Base-by-base conservation (phyloP, 148 eudicot genomes). In the Chenopodium album region DNA sequence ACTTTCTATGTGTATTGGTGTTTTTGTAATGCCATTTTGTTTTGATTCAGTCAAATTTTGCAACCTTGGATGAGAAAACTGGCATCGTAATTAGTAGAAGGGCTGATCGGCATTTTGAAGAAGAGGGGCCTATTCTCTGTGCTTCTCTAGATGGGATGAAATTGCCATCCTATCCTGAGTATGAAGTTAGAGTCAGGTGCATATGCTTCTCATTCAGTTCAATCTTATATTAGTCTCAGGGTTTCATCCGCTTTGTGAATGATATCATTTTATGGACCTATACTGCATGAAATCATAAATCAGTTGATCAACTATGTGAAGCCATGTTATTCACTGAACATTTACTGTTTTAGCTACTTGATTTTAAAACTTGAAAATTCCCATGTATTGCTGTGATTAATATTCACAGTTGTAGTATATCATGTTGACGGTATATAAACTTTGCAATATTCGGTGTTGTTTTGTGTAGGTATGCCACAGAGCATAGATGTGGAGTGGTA, bases 31-130 rank as follows among this genome's bases (percentile, higher is more conserved):
- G 64, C 78, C 74, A 48, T 71, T 50, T 50, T 71, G 31, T 47
- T 76, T 34, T 52, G 73, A 32, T 84, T 66, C 90, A 96, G 99
- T 96, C 99, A 73, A 96, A 96, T 85, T 96, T 96, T 82, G 99
- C 99, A 9, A 96, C 99, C 54, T 81, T 96, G 85, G 94, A 94
- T 86, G 93, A 89, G 89, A 85, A 91, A 85, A 91, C 92, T 67
- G 98, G 99, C 79, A 69, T 92, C 47, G 98, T 96, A 20, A 89
- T 89, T 59, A 96, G 98, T 85, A 90, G 99, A 84, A 89, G 99
- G 88, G 98, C 97, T 78, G 98, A 96, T 81, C 90, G 99, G 79
- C 99, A 96, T 77, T 96, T 96, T 87, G 98, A 96, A 91, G 99
- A 96, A 82, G 99, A 94, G 89, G 99, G 99, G 64, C 99, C 99